A percentile compares a stretch with the other conserved stretches of the same genome.
Conservation (phyloP, 495 filamentous ascomycete species). For the Neurospora hispaniola region DNA sequence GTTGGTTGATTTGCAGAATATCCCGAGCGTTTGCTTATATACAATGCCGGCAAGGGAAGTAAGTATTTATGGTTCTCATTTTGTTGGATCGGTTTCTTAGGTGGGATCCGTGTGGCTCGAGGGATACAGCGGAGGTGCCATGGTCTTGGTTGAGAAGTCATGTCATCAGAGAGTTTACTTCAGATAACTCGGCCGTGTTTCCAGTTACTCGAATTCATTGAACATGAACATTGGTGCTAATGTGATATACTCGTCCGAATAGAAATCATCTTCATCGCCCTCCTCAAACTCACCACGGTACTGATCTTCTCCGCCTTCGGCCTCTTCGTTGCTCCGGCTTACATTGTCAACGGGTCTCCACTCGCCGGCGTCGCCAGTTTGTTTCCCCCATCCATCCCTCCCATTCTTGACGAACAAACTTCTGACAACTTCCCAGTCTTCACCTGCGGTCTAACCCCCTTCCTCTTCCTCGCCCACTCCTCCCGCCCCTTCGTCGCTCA, state of each 20-base stretch:
- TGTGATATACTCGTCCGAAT: neutral
- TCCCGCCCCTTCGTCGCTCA: slow-evolving; percentile 62
- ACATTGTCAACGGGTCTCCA: slow-evolving; percentile 38
- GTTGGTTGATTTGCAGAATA: slow-evolving; percentile 11
- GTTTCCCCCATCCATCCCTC: neutral
- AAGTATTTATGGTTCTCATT: neutral
- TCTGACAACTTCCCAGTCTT: slow-evolving; percentile 34
- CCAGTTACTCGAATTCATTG: neutral
- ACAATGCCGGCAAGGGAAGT: slow-evolving; percentile 57
- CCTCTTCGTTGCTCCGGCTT: slow-evolving; percentile 49
- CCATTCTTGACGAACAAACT: too few relatives aligned
- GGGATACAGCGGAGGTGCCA: neutral
- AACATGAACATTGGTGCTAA: too few relatives aligned
- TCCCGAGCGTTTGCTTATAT: slow-evolving; percentile 57
- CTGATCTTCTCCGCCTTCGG: slow-evolving; percentile 56
- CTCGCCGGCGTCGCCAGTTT: slow-evolving; percentile 28
- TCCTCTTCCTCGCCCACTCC: slow-evolving; percentile 54
- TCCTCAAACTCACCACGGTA: slow-evolving; percentile 59
- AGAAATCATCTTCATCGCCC: slow-evolving; percentile 52
- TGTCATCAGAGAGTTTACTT: neutral
- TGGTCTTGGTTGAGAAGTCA: neutral
- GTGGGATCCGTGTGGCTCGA: neutral
- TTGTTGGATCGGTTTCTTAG: neutral
- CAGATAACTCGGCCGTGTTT: neutral
- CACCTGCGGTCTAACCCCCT: slow-evolving; percentile 49